These are phyloP conservation scores for Entrophospora sp. DNA, from an alignment of 192 early-diverging fungal genomes.

Conservation along the genomic window DNA sequence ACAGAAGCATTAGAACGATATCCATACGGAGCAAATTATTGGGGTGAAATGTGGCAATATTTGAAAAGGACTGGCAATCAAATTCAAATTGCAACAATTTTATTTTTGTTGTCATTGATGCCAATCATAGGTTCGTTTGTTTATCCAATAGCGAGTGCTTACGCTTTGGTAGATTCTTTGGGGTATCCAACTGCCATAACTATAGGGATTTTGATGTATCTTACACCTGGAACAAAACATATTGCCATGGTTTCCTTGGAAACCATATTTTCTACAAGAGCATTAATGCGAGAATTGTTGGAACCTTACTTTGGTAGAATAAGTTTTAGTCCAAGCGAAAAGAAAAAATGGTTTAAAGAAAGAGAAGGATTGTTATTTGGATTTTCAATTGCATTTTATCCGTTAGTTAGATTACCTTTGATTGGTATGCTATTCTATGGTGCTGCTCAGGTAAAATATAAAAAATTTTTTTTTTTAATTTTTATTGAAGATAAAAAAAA, in stretches of 20 bases:
- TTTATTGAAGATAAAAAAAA: no score
- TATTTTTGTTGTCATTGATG: slow-evolving; percentile 38
- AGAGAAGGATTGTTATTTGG: slow-evolving; percentile 47
- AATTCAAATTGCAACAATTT: slow-evolving; percentile 29
- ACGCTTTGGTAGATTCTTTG: slow-evolving; percentile 36
- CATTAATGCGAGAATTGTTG: slow-evolving; percentile 46
- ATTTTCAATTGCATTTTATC: slow-evolving; percentile 44
- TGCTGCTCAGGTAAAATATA: slow-evolving; percentile 41
- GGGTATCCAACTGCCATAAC: slow-evolving; percentile 25
- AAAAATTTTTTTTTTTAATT: no score
- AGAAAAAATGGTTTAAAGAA: slow-evolving; percentile 44
- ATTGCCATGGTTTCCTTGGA: slow-evolving; percentile 34
- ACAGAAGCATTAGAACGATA: slow-evolving; percentile 25
- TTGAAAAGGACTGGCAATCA: slow-evolving; percentile 35
- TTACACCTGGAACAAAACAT: slow-evolving; percentile 25
- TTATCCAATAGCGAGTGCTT: slow-evolving; percentile 40
- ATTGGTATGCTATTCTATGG: slow-evolving; percentile 44
- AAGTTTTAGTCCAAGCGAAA: slow-evolving; percentile 35
- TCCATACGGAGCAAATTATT: slow-evolving; percentile 28
- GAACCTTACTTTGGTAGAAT: slow-evolving; percentile 51
- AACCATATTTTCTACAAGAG: slow-evolving; percentile 40
- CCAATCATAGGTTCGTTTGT: slow-evolving; percentile 44
- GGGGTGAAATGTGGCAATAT: slow-evolving; percentile 42
- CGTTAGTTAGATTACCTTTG: slow-evolving; percentile 39
- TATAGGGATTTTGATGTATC: slow-evolving; percentile 25